Evolutionary conservation across 148 eudicot species (phyloP).

Genomic region (Limonium bicolor): DNA sequence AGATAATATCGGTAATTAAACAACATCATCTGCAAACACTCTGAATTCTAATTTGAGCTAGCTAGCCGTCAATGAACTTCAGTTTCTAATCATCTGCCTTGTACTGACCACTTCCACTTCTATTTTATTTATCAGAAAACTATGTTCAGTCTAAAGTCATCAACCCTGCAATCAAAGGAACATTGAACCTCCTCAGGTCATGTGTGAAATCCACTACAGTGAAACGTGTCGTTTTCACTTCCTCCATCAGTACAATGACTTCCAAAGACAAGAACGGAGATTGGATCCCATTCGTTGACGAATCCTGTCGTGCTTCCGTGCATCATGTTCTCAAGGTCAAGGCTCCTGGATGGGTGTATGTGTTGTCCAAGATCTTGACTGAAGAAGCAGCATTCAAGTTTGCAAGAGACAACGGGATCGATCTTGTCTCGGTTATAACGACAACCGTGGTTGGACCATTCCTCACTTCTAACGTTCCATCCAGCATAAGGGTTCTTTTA

Average conservation of each 20-base stretch:
- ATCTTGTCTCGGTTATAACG: constrained; percentile 55
- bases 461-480: constrained; percentile 48
- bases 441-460: constrained; percentile 67
- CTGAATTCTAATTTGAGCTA: no score
- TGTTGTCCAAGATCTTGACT: constrained; percentile 40
- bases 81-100: no score
- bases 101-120: background rate
- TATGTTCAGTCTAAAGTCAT: constrained; percentile 30
- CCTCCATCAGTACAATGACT: constrained; percentile 66
- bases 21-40: no score
- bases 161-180: constrained; percentile 56
- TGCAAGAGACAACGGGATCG: constrained; percentile 32
- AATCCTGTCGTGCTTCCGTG: constrained; percentile 31
- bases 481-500: constrained; percentile 50
- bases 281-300: constrained; percentile 43
- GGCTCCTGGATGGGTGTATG: constrained; percentile 77
- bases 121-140: constrained; percentile 10
- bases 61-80: no score
- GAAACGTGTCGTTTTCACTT: constrained; percentile 53
- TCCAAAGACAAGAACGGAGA: constrained; percentile 31
- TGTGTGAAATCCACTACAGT: constrained; percentile 34
- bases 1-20: constrained; percentile 42
- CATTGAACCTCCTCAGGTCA: constrained; percentile 46
- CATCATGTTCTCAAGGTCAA: constrained; percentile 33
- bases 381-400: constrained; percentile 56